Evolutionary conservation across 2,329 filamentous ascomycete species (phyloP), one percentile per base, ranked within the genome.

Genomic region (Aspergillus sp.): DNA sequence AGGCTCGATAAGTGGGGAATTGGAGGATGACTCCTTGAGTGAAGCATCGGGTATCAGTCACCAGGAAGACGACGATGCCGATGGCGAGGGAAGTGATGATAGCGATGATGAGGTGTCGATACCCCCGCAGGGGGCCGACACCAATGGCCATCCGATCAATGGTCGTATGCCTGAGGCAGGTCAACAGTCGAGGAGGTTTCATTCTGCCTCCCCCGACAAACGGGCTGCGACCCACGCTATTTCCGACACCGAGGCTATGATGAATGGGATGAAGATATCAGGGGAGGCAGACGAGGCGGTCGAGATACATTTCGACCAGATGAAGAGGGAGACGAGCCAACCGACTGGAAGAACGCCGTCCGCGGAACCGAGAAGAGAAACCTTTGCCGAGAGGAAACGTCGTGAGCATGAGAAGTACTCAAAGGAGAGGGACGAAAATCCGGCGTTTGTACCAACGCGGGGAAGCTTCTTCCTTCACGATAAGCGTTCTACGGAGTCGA

Each of bases 381-480:
- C 84, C 36, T 79, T 85, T 59, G 84, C 85, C 55, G 90, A 95
- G 63, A 84, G 87, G 65, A 88, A 90, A 75, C 87, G 90, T 65
- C 87, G 90, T 67, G 93, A 97, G 71, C 91, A 96, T 70, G 92
- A 96, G 65, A 91, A 96, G 71, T 96, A 96, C 79, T 88, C 89
- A 78, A 91, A 90, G 78, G 91, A 91, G 75, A 86, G 91, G 67
- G 92, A 96, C 72, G 88, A 91, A 68, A 92, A 96, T 74, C 94
- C 94, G 39, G 88, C 93, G 11, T 96, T 96, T 77, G 94, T 97
- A 57, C 94, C 95, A 56, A 97, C 96, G 71, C 84, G 94, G 65
- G 95, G 95, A 60, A 89, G 91, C 63, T 98, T 98, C 81, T 98
- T 97, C 80, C 92, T 98, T 86, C 94, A 98, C 76, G 95, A 98